Base-by-base conservation (phyloP, 2,329 filamentous ascomycete species). In the Neopestalotiopsis rosae region DNA sequence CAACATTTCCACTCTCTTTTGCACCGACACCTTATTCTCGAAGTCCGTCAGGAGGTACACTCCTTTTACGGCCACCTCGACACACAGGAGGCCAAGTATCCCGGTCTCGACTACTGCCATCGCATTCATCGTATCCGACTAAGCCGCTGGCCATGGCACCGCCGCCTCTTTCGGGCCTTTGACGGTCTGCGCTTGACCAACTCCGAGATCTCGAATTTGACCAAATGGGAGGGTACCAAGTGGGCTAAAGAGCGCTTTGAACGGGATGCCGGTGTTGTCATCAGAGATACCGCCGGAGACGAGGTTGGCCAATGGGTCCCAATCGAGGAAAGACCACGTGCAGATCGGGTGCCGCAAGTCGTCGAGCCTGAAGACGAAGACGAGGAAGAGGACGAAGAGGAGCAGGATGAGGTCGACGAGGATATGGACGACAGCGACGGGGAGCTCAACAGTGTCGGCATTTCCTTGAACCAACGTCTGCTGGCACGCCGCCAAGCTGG, bases 221-320 rank as follows among this genome's bases (percentile, higher is more conserved):
- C 92, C 69, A 91, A 92, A 76, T 95, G 92, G 92, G 92, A 95
- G 82, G 92, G 92, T 68, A 95, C 92, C 10, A 90, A 91, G 71
- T 95, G 92, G 92, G 93, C 93, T 70, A 91, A 94, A 77, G 91
- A 94, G 77, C 88, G 92, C 67, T 95, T 90, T 76, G 92, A 95
- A 83, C 86, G 87, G 68, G 92, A 95, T 76, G 91, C 94, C 75
- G 90, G 90, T 42, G 86, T 92, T 69, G 81, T 81, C 38, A 94
- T 95, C 71, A 80, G 83, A 62, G 93, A 95, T 76, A 94, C 92
- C 5, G 91, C 92, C 1, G 88, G 87, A 65, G 90, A 93, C 74
- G 90, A 88, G 30, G 90, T 95, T 68, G 81, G 83, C 3, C 85
- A 88, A 69, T 94, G 87, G 87, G 83, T 89, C 28, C 84, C 87